A percentile compares a stretch with the other conserved stretches of the same genome.
These are phyloP conservation scores for Musa acuminata DNA, from an alignment of 176 grass and related monocot species.

Conservation along the genomic window DNA sequence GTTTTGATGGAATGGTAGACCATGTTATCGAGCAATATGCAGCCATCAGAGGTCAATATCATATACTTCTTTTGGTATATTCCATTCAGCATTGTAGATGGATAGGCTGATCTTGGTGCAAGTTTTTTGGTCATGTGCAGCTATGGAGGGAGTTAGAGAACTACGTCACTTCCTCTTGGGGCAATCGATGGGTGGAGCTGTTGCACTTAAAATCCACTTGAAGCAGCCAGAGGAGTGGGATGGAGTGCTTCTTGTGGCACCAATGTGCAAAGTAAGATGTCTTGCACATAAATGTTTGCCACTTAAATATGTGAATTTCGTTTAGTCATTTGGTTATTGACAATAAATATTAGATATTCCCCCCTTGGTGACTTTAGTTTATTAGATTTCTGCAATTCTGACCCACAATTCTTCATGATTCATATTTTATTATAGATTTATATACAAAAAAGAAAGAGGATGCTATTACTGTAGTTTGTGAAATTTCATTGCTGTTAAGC, in stretches of 20 bases:
- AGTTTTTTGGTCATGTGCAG: conserved; percentile 29
- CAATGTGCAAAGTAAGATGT: conserved; percentile 88
- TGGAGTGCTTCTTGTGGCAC: conserved; percentile 82
- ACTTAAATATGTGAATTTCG: background rate
- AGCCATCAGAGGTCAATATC: conserved; percentile 53
- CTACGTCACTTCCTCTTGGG: conserved; percentile 73
- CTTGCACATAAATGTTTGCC: conserved; percentile 12
- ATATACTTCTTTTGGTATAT: conserved; percentile 8
- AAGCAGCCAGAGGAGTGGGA: conserved; percentile 77
- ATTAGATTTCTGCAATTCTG: background rate
- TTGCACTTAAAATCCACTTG: conserved; percentile 78
- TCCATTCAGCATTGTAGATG: background rate
- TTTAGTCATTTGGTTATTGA: conserved; percentile 10
- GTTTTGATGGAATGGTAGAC: conserved; percentile 94
- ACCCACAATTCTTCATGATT: background rate
- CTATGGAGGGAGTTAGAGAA: conserved; percentile 38
- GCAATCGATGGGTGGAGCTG: conserved; percentile 97
- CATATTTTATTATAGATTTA: background rate
- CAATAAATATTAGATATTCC: background rate
- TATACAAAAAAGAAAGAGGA: background rate
- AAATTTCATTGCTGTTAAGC: background rate
- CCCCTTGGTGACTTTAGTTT: no score
- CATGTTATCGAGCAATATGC: conserved; percentile 95
- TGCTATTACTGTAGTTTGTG: background rate
- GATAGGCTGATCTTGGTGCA: background rate